phyloP scores from a whole-genome alignment of 2,329 filamentous ascomycete genomes.

The Aspergillus pseudoglaucus region DNA sequence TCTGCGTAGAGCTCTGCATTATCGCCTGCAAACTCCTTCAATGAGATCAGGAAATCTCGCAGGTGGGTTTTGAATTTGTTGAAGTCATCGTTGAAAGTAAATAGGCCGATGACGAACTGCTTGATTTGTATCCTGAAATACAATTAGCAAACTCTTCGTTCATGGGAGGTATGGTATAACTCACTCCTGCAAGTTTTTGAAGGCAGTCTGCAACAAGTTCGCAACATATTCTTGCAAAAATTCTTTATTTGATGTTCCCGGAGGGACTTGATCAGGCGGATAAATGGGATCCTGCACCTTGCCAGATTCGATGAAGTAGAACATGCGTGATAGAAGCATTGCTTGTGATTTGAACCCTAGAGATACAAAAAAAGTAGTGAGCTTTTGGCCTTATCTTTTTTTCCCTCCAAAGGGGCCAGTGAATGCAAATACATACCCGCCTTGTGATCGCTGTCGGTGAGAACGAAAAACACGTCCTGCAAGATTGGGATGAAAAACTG shows the following conservation, averaged over 20 bases:
- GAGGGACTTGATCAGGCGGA: conserved; percentile 69
- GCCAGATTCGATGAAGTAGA: conserved; percentile 83
- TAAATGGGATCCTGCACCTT: conserved; percentile 95
- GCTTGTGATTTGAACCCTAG: conserved; percentile 91
- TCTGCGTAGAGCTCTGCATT: conserved; percentile 90
- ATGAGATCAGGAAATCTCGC: conserved; percentile 91
- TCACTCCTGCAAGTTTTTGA: conserved; percentile 85
- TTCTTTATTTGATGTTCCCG: conserved; percentile 80
- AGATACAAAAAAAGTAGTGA: conserved; percentile 2
- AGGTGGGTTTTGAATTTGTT: conserved; percentile 93
- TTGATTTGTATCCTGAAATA: conserved; percentile 69
- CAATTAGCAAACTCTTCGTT: conserved; percentile 28
- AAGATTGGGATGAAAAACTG: conserved; percentile 94
- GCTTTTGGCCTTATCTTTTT: background rate
- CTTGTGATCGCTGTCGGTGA: conserved; percentile 97
- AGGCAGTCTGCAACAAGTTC: conserved; percentile 77
- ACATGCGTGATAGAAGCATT: conserved; percentile 87
- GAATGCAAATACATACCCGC: conserved; percentile 49
- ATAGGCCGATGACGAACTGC: conserved; percentile 82
- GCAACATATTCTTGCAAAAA: conserved; percentile 86
- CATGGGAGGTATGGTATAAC: conserved; percentile 31
- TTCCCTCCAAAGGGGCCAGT: background rate
- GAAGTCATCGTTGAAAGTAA: conserved; percentile 79
- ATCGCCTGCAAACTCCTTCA: conserved; percentile 95
- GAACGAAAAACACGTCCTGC: conserved; percentile 96